A percentile compares a stretch with the other conserved stretches of the same genome.
These are phyloP conservation scores for Phytopythium montanum DNA, from an alignment of 352 stramenopile species.

Conservation along the genomic window DNA sequence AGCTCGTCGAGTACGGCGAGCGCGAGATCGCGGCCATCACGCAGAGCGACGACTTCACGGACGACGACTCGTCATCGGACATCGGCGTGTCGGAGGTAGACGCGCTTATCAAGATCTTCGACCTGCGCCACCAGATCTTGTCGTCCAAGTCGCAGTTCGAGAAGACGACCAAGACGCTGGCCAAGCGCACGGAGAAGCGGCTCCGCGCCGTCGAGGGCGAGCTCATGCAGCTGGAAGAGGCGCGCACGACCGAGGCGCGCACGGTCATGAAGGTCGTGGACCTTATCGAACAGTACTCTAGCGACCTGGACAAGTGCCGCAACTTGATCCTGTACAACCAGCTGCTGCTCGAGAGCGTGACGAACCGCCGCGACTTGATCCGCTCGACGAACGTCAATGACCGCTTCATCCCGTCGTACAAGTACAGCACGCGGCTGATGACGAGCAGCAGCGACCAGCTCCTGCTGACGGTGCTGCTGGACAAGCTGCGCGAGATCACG, in stretches of 20 bases:
- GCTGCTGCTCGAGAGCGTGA: constrained; percentile 60
- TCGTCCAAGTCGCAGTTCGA: constrained; percentile 66
- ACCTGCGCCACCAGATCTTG: constrained; percentile 71
- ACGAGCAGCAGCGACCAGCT: constrained; percentile 66
- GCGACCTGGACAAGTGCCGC: constrained; percentile 46
- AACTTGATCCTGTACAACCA: constrained; percentile 53
- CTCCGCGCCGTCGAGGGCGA: constrained; percentile 47
- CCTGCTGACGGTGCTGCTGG: constrained; percentile 63
- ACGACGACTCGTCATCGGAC: constrained; percentile 17
- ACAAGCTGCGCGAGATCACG: constrained; percentile 61
- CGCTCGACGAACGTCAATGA: constrained; percentile 58
- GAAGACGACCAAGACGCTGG: constrained; percentile 44
- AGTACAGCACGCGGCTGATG: constrained; percentile 63
- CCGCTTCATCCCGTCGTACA: constrained; percentile 66
- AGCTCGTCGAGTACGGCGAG: constrained; percentile 56
- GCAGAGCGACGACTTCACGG: constrained; percentile 21
- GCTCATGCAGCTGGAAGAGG: constrained; percentile 60
- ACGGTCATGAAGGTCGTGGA: constrained; percentile 48
- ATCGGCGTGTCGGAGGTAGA: constrained; percentile 50
- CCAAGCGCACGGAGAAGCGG: constrained; percentile 53
- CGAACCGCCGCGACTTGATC: constrained; percentile 61
- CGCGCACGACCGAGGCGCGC: constrained; percentile 30
- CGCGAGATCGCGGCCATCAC: constrained; percentile 40
- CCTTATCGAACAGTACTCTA: constrained; percentile 51
- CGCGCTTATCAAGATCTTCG: constrained; percentile 65